Base-by-base conservation (phyloP, 768 basidiomycete species). In the Clavaria fumosa region DNA sequence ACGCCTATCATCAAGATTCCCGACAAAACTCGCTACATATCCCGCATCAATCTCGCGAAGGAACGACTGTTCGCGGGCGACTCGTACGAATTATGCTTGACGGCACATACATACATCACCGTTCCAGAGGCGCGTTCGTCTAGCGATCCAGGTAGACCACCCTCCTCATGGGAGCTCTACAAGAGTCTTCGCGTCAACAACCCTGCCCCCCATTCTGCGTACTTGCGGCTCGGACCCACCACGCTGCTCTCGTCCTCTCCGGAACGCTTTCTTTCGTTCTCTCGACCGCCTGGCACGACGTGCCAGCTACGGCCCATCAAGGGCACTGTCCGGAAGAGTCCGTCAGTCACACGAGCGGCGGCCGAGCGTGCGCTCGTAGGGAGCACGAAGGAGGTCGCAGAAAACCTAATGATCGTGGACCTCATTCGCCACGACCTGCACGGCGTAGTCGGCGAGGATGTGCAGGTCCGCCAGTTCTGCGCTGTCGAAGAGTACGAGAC, bases 331-430 rank as follows among this genome's bases (percentile, higher is more conserved):
- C 72, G 75, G 31, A 85, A 83, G 54, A 71, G 62, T 3, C 72
- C 76, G 5, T 63, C 62, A 5, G 64, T 78, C 40, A 77, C 69
- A 12, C 72, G 72, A 19, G 71, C 66, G 38, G 67, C 72, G 34
- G 78, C 78, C n/a, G 75, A 79, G 47, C 47, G 75, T 55, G 54
- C 67, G 10, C 56, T 81, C 40, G 63, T 62, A 10, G 76, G 78
- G 4, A 80, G 70, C 53, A 63, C 60, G 30, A 97, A 97, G 54
- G 91, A 97, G 55, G 75, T 91, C 2, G 91, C 90, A 0, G 91
- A 96, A 61, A 97, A 97, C 53, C 58, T 97, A 40, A 96, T 97
- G 91, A 95, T 97, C 44, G 91, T 95, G 18, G 91, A 96, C 53
- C 72, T 97, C 34, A 93, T 93, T 49, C 74, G 89, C 23, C 84